Conservation (phyloP, 106 monocot species). For the Apostasia shenzhenica region DNA sequence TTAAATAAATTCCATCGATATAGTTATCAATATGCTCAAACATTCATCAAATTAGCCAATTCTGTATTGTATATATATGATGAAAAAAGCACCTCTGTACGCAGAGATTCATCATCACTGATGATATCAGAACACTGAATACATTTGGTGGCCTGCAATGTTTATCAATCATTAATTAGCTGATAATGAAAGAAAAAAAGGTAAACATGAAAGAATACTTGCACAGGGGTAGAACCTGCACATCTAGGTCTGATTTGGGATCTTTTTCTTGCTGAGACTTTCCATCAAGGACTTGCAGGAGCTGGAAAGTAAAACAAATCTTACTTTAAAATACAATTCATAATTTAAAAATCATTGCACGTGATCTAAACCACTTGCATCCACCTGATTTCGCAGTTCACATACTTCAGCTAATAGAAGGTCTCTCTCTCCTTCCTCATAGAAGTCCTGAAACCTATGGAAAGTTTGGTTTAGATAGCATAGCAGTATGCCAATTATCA, state of each 20-base stretch:
- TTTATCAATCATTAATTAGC: slow-evolving; percentile 7
- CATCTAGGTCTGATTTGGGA: neutral
- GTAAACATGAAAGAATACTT: neutral
- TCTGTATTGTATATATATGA: too few species aligned
- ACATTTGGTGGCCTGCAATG: slow-evolving; percentile 16
- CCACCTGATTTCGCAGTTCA: slow-evolving; percentile 78
- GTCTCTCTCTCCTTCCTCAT: slow-evolving; percentile 89
- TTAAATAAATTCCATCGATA: too few species aligned
- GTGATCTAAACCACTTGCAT: neutral
- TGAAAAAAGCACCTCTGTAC: slow-evolving; percentile 28
- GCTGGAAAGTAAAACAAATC: slow-evolving; percentile 24
- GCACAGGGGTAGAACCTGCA: slow-evolving; percentile 27
- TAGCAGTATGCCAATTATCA: too few species aligned
- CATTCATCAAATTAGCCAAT: too few species aligned
- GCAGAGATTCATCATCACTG: slow-evolving; percentile 20
- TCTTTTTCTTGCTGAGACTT: slow-evolving; percentile 28
- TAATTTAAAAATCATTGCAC: neutral
- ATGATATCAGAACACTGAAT: slow-evolving; percentile 11
- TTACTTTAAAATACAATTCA: neutral
- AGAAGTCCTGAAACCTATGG: slow-evolving; percentile 81
- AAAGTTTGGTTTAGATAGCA: neutral
- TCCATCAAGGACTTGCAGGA: slow-evolving; percentile 55
- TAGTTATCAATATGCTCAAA: too few species aligned
- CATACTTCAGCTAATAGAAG: slow-evolving; percentile 64
- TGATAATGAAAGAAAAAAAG: neutral